Base-by-base conservation (phyloP, 1,284 basidiomycete genomes). In the Tilletia indica region DNA sequence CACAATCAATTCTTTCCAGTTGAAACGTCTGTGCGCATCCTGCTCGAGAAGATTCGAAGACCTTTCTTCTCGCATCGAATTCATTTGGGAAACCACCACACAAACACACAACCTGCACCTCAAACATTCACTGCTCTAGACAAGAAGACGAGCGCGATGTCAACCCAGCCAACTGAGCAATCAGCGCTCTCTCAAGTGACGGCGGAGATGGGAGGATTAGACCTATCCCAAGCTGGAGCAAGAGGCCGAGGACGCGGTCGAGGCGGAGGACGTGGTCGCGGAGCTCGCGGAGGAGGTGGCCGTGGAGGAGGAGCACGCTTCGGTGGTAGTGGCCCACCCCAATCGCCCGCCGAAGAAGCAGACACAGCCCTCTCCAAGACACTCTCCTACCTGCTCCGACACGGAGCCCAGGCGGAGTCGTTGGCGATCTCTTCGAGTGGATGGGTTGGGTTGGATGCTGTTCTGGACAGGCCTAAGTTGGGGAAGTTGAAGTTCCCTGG, bases 361-460 rank as follows among this genome's bases (percentile, higher is more conserved):
- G 54, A 58, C 11, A 70, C 71, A n/a, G 78, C 85, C 31, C 85
- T 91, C 25, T 92, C 91, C 21, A 93, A 94, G 82, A 91, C 92
- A 0, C 85, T 96, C 0, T 90, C 92, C 0, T 95, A 92, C 87
- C 88, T 96, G 36, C 87, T 96, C 4, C 88, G 93, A 2, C 93
- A 96, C 84, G 92, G 92, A 0, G 92, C 92, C 0, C 87, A 89
- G 76, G 89, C 89, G 69, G 91, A 94, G 79, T 88, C 89, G 0
- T 85, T 97, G 1, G 78, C 86, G 2, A 90, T 95, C 85, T 89
- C 93, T 2, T 78, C 87, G 2, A 93, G 95, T 84, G 94, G 94
- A 0, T 95, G 89, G 80, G 88, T 93, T 0, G 87, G 87, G 72
- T 90, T 94, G 0, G 83, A 86, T 1, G 91, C 93, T 2, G 56